Evolutionary conservation across 2,329 filamentous ascomycete species (phyloP).

Genomic region (Ilyonectria mors-panacis): DNA sequence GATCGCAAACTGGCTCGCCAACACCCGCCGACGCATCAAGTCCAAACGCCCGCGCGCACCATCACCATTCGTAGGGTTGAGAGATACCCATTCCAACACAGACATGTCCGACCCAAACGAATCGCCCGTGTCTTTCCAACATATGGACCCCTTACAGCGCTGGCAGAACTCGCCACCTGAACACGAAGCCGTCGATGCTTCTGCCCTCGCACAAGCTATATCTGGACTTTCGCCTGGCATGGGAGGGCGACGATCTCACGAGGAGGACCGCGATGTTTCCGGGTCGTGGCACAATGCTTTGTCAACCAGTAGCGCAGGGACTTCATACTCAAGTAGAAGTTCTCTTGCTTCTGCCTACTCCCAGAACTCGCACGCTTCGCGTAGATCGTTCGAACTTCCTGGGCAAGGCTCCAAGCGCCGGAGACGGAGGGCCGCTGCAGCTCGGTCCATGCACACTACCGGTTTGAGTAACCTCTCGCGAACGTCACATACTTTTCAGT

Average conservation of each 20-base stretch:
- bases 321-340: constrained; percentile 17
- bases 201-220: constrained; percentile 44
- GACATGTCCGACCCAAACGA: constrained; percentile 64
- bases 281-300: constrained; percentile 23
- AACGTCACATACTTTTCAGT: constrained; percentile 50
- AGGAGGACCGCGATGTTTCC: neutral
- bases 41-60: constrained; percentile 74
- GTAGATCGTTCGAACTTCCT: neutral
- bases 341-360: neutral
- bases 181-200: constrained; percentile 45
- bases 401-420: neutral
- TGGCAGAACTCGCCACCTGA: constrained; percentile 46
- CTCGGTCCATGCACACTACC: neutral
- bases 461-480: neutral
- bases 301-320: constrained; percentile 32
- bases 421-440: neutral
- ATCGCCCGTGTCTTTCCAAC: constrained; percentile 50
- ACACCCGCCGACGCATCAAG: constrained; percentile 83
- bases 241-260: neutral
- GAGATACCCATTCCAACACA: neutral
- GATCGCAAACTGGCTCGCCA: constrained; percentile 89
- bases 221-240: neutral
- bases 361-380: neutral
- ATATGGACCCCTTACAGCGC: constrained; percentile 42
- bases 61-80: neutral